Base-by-base conservation (phyloP, 179 eudicot genomes). In the Sideroxylon spinosum region DNA sequence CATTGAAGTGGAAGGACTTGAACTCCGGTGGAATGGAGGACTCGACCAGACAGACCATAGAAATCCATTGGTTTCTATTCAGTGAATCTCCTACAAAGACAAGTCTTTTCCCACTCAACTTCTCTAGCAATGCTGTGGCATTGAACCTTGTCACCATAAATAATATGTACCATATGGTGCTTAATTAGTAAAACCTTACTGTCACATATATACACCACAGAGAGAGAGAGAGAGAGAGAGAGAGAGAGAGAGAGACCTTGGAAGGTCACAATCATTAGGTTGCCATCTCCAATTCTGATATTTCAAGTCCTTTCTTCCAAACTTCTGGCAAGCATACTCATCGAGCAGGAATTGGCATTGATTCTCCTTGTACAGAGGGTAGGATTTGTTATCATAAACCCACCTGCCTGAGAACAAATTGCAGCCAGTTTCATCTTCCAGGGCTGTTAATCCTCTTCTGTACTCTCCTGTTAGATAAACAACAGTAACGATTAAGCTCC, bases 81-180 rank as follows among this genome's bases (percentile, higher is more conserved):
- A 91, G 49, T 8, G 97, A 91, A 77, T 91, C 93, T 7, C 96
- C 96, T 26, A 91, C 93, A 78, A 75, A 91, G 12, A 88, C 85
- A 13, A 90, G 78, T 75, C 91, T 88, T 75, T 91, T 91, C 46
- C 86, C 86, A 78, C 91, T 87, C 37, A 91, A 74, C 77, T 78
- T 83, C 84, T 88, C 88, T 68, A 91, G 56, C 75, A 91, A 72
- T 57, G 86, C 71, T 20, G 66, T 86, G 57, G 86, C 86, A 71
- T 90, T 82, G 80, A 89, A 88, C 87, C 91, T 88, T 12, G 3
- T 52, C 56, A 14, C 55, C 55, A 52, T 52, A 32, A 32, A 32
- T 32, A 3, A 32, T 32, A 32, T 37, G 4, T 37, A 37, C 44
- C 44, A 37, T 37, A 37, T 52, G 56, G 12, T 10, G 56, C 56